Evolutionary conservation across 768 basidiomycete species (phyloP), one percentile per base, ranked within the genome.

Genomic region (Pulveroboletus sp.): DNA sequence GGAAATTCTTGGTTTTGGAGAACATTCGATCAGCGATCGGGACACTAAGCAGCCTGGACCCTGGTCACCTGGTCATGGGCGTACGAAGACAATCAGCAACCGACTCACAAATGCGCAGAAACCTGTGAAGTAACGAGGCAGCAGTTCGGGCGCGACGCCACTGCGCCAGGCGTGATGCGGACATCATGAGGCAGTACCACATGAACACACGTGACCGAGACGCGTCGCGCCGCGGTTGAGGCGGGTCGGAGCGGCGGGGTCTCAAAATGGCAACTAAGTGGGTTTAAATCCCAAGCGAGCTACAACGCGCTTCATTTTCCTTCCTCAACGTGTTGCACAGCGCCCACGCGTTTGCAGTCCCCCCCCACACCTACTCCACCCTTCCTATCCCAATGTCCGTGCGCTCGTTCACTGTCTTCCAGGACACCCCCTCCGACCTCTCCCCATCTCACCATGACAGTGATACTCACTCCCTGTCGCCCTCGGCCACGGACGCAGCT

Each of bases 351-450:
- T 38, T 37, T 53, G 30, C 49, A 53, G 14, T 15, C 31, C 39
- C 37, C 9, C 32, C 13, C 35, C 27, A 36, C 47, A 27, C 21
- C 45, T 56, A 46, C 56, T 39, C 35, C 56, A 49, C 40, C 30
- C 49, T 39, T 51, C 27, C 53, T 52, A 51, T 47, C 47, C n/a
- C 50, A 50, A 83, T 84, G 81, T 74, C 80, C 61, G 66, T 73
- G 57, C 77, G 79, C 49, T 72, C 74, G 39, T 85, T 85, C 61
- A 79, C 80, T 43, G 80, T 85, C 49, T 85, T 84, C 64, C 79
- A 80, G 57, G 83, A 85, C 67, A 54, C 69, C 43, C 74, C 77
- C 18, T 60, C 64, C 52, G 73, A 73, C 50, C 55, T 57, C 38
- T 49, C 62, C 15, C 69, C 69, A 42, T 72, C 71, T 49, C 51